These are phyloP conservation scores for Trametes coccinea DNA, from an alignment of 768 basidiomycete species.

Conservation along the genomic window DNA sequence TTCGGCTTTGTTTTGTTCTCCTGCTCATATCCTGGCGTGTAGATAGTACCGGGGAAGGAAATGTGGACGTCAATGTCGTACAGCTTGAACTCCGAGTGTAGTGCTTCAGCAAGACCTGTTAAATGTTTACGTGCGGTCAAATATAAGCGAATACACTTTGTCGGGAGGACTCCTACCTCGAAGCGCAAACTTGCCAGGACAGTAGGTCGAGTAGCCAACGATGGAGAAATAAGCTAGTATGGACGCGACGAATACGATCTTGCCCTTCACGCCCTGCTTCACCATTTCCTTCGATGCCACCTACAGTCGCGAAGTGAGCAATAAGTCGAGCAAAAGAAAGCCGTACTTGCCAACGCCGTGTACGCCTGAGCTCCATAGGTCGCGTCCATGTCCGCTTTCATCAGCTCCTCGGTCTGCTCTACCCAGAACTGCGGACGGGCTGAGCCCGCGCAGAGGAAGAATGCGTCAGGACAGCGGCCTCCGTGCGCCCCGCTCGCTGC, in stretches of 20 bases:
- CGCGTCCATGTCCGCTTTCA: constrained; percentile 54
- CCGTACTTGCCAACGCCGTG: constrained; percentile 47
- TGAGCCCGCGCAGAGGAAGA: constrained; percentile 80
- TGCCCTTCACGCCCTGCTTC: constrained; percentile 55
- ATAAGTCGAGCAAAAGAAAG: not conserved
- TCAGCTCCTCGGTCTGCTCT: constrained; percentile 61
- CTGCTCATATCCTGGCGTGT: constrained; percentile 69
- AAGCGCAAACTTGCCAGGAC: constrained; percentile 84
- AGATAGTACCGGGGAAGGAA: constrained; percentile 83
- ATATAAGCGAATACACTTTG: not conserved
- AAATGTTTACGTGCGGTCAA: not conserved
- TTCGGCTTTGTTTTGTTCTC: constrained; percentile 80
- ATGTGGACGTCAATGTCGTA: constrained; percentile 80
- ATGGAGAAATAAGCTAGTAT: constrained; percentile 74
- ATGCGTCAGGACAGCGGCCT: constrained; percentile 67
- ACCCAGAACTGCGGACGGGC: constrained; percentile 72
- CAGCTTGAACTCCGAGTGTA: constrained; percentile 76
- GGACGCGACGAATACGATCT: constrained; percentile 76
- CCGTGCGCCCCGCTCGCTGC: constrained; percentile 55
- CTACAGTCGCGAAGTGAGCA: constrained; percentile 36
- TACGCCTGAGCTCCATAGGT: constrained; percentile 58
- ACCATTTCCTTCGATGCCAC: constrained; percentile 69
- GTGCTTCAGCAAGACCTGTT: constrained; percentile 78
- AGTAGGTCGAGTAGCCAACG: constrained; percentile 76
- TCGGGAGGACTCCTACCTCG: constrained; percentile 51